Evolutionary conservation across 2,329 filamentous ascomycete species (phyloP).

Genomic region (Hymenoscyphus linearis): DNA sequence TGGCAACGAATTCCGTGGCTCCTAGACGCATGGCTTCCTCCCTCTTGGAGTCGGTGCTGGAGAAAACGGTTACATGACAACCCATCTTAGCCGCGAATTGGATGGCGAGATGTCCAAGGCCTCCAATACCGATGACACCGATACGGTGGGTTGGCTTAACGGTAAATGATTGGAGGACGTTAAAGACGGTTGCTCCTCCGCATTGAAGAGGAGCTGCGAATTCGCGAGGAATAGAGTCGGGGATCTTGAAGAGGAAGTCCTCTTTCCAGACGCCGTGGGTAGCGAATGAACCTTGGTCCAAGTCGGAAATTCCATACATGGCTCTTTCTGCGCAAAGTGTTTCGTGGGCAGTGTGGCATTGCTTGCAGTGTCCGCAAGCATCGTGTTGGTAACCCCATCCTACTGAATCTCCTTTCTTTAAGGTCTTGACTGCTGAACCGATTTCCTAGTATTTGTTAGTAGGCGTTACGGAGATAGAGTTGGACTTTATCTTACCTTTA

Average conservation of each 20-base stretch:
- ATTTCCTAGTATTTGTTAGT: constrained; percentile 23
- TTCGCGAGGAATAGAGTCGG: constrained; percentile 34
- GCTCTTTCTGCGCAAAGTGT: constrained; percentile 38
- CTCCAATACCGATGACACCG: constrained; percentile 50
- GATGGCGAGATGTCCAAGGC: constrained; percentile 58
- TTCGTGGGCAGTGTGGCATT: constrained; percentile 41
- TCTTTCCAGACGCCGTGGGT: constrained; percentile 36
- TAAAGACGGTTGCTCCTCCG: constrained; percentile 40
- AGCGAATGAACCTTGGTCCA: constrained; percentile 44
- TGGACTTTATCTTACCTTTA: constrained; percentile 29
- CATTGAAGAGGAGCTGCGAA: constrained; percentile 43
- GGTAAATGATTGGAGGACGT: constrained; percentile 34
- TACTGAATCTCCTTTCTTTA: constrained; percentile 41
- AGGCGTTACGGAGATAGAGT: background rate
- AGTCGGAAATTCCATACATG: constrained; percentile 39
- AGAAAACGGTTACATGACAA: constrained; percentile 54
- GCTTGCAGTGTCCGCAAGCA: constrained; percentile 40
- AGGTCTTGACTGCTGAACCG: constrained; percentile 37
- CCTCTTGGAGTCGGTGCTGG: constrained; percentile 55
- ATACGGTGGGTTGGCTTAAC: constrained; percentile 29
- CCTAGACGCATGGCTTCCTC: constrained; percentile 56
- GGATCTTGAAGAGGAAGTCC: constrained; percentile 37
- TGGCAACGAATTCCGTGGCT: constrained; percentile 56
- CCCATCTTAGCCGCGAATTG: constrained; percentile 61
- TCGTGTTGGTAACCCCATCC: constrained; percentile 42